These are phyloP conservation scores for Camellia granthamiana DNA, from an alignment of 148 eudicot species.

Conservation along the genomic window DNA sequence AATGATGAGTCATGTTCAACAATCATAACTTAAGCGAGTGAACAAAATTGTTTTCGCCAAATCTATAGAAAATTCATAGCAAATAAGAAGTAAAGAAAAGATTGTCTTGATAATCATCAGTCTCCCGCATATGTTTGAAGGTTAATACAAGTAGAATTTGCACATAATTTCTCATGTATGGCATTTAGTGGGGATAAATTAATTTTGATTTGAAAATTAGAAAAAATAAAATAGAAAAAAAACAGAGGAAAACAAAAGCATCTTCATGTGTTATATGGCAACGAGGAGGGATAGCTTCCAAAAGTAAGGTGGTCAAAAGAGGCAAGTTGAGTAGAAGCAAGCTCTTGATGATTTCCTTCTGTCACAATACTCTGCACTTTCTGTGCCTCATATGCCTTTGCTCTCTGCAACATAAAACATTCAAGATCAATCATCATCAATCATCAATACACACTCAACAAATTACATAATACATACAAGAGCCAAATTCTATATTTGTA, in stretches of 20 bases:
- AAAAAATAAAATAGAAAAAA: not conserved
- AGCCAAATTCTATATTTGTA: not conserved
- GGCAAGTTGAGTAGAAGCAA: slow-evolving; percentile 46
- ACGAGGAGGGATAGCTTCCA: slow-evolving; percentile 33
- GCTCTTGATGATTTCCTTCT: slow-evolving; percentile 35
- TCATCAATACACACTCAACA: not conserved
- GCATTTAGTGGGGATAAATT: slow-evolving; percentile 13
- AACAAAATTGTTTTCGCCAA: no score
- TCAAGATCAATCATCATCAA: slow-evolving; percentile 5
- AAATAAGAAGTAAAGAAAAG: not conserved
- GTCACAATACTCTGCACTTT: slow-evolving; percentile 38
- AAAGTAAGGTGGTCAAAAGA: slow-evolving; percentile 51
- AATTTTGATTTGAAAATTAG: slow-evolving; percentile 9
- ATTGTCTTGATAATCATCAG: not conserved
- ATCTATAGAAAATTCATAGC: not conserved
- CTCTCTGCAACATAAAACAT: slow-evolving; percentile 37
- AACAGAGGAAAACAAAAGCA: slow-evolving; percentile 10
- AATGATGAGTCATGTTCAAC: no score
- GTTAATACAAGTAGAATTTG: slow-evolving; percentile 8
- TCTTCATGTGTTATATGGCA: slow-evolving; percentile 23
- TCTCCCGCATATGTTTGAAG: slow-evolving; percentile 14
- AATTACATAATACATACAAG: not conserved
- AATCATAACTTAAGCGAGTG: no score
- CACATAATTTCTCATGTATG: not conserved
- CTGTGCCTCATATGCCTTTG: slow-evolving; percentile 48